Conservation (phyloP, 2,329 filamentous ascomycete genomes). For the Hypomyces rosellus region DNA sequence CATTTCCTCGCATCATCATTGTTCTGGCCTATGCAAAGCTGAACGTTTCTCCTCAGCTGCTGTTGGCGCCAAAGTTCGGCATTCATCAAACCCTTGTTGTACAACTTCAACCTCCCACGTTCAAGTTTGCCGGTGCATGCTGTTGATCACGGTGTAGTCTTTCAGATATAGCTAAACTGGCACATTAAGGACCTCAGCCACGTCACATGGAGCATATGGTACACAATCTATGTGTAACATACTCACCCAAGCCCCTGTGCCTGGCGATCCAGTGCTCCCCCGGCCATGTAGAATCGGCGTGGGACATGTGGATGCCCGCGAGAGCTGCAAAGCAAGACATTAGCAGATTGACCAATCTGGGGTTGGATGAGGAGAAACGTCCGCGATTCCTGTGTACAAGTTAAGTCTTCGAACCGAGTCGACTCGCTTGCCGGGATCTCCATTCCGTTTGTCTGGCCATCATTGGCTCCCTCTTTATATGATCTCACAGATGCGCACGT, state of each 20-base stretch:
- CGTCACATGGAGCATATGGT: neutral
- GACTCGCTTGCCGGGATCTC: conserved; percentile 4
- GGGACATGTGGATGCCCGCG: conserved; percentile 8
- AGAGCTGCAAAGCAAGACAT: conserved; percentile 7
- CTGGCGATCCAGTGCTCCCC: conserved; percentile 2
- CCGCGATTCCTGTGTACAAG: conserved; percentile 1
- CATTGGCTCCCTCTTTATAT: neutral
- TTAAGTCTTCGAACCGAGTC: conserved; percentile 7
- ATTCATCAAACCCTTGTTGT: neutral
- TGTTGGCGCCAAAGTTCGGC: neutral
- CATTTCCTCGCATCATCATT: neutral
- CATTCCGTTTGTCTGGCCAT: neutral
- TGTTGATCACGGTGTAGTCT: no score
- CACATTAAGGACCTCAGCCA: conserved; percentile 13
- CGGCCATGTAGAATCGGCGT: neutral
- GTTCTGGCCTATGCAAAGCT: neutral
- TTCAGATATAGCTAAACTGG: neutral
- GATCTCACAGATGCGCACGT: no score
- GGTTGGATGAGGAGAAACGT: conserved; percentile 6
- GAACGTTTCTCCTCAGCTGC: neutral
- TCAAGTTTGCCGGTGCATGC: no score
- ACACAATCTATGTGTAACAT: conserved; percentile 10
- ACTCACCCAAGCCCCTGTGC: conserved; percentile 3
- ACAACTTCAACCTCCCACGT: neutral
- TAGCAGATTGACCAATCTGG: conserved; percentile 8